Evolutionary conservation across 2,329 filamentous ascomycete genomes (phyloP), one percentile per base, ranked within the genome.

Genomic region (Juglanconis sp.): DNA sequence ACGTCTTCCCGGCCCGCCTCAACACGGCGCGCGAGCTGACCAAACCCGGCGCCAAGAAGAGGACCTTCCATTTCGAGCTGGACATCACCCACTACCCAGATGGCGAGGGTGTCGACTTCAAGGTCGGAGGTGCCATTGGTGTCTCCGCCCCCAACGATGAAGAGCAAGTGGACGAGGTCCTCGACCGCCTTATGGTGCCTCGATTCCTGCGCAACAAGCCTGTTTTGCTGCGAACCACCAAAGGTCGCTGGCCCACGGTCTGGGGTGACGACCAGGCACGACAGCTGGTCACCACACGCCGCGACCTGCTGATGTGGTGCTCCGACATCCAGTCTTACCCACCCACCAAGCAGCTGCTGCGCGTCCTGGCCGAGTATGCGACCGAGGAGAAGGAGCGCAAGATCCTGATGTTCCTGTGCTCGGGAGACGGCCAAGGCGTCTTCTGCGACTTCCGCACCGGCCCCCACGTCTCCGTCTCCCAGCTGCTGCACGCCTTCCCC

Each of bases 371-470:
- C 46, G 94, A 98, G 74, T 83, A 96, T 70, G 90, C 93, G 15
- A 81, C 84, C 7, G 89, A 92, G 53, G 82, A 85, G 17, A 89
- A 90, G 65, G 95, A 99, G 79, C 91, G 88, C 81, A 94, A 95
- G 80, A 88, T 98, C 32, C 84, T 99, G 51, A 80, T 86, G 67
- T 98, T 88, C 75, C 85, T 98, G 24, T 91, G 89, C 74, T 92
- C 93, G 7, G 91, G 89, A 15, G 91, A 99, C 75, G 95, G 95
- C 51, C 92, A 98, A 73, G 90, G 89, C 3, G 85, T 88, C 13
- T 98, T 99, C 78, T 98, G 95, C 76, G 92, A 98, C 73, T 87
- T 99, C 68, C 89, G 95, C 53, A 96, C 92, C 2, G 92, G 90
- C 5, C 91, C 92, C 1, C 88, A 96, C 71, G 82, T 97, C 68